These are phyloP conservation scores for Penicillium herquei DNA, from an alignment of 495 filamentous ascomycete species.

Conservation along the genomic window DNA sequence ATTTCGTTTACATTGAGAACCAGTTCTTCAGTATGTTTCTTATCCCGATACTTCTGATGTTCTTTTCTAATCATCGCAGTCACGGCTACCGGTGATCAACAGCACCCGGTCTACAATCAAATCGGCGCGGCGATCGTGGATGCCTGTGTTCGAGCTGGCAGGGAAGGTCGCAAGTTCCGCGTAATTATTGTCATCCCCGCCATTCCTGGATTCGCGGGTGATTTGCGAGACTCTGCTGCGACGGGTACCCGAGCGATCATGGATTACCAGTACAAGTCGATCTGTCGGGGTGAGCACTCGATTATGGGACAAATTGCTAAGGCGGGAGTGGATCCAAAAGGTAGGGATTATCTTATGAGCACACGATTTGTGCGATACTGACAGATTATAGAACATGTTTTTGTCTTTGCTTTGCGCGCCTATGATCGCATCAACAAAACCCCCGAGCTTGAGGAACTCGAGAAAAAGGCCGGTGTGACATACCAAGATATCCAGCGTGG, in stretches of 20 bases:
- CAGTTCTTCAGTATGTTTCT: constrained; percentile 78
- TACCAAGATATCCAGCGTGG: constrained; percentile 85
- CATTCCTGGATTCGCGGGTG: constrained; percentile 91
- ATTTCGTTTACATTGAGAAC: constrained; percentile 97
- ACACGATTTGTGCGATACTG: not conserved
- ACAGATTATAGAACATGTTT: constrained; percentile 61
- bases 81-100: constrained; percentile 86
- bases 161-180: constrained; percentile 85
- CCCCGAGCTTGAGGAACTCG: constrained; percentile 61
- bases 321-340: constrained; percentile 72
- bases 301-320: constrained; percentile 78
- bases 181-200: constrained; percentile 88
- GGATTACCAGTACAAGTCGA: constrained; percentile 98
- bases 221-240: constrained; percentile 78
- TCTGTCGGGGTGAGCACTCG: constrained; percentile 84
- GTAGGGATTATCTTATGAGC: constrained; percentile 19
- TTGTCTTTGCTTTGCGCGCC: constrained; percentile 85
- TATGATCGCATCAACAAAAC: constrained; percentile 91
- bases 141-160: constrained; percentile 75
- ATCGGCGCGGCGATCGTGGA: constrained; percentile 88
- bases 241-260: constrained; percentile 90
- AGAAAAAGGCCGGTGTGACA: constrained; percentile 73
- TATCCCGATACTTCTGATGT: constrained; percentile 1
- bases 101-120: constrained; percentile 80
- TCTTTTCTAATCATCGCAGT: constrained; percentile 36